A percentile compares a stretch with the other conserved stretches of the same genome.
phyloP scores from a whole-genome alignment of 2,329 filamentous ascomycete species.

The Fusarium sp. region DNA sequence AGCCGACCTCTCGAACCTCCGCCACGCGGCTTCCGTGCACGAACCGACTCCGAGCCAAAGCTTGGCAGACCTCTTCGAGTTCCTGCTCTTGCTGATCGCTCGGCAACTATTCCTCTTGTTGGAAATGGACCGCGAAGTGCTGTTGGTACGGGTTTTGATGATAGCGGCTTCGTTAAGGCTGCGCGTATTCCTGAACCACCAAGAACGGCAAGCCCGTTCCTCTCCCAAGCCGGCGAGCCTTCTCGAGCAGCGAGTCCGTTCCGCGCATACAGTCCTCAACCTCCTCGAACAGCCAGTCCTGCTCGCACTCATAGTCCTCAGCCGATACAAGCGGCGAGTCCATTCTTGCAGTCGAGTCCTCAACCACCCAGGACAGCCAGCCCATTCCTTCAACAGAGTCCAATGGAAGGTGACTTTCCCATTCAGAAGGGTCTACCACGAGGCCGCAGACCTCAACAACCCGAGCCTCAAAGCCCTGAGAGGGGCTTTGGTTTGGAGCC shows the following conservation, averaged over 20 bases:
- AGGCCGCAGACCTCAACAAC: conserved; percentile 46
- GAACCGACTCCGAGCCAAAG: conserved; percentile 42
- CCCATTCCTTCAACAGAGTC: conserved; percentile 43
- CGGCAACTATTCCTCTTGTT: conserved; percentile 17
- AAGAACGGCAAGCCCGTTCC: conserved; percentile 46
- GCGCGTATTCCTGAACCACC: conserved; percentile 36
- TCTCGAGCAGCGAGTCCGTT: not conserved
- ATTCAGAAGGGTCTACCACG: conserved; percentile 52
- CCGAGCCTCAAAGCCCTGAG: conserved; percentile 14
- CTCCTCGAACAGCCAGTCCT: not conserved
- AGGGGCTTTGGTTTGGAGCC: conserved; percentile 34
- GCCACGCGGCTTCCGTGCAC: conserved; percentile 46
- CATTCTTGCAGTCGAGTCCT: conserved; percentile 1
- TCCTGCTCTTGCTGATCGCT: conserved; percentile 37
- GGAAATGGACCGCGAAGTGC: conserved; percentile 38
- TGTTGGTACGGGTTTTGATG: conserved; percentile 39
- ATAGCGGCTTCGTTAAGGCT: conserved; percentile 37
- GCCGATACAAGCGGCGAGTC: not conserved
- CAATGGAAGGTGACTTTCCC: conserved; percentile 52
- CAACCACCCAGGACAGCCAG: conserved; percentile 42
- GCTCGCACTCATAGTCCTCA: not conserved
- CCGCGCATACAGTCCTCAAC: not conserved
- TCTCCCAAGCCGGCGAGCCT: not conserved
- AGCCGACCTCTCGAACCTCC: conserved; percentile 43
- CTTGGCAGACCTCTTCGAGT: conserved; percentile 43